Conservation (phyloP, 306 rosid genomes). For the Malus fusca region DNA sequence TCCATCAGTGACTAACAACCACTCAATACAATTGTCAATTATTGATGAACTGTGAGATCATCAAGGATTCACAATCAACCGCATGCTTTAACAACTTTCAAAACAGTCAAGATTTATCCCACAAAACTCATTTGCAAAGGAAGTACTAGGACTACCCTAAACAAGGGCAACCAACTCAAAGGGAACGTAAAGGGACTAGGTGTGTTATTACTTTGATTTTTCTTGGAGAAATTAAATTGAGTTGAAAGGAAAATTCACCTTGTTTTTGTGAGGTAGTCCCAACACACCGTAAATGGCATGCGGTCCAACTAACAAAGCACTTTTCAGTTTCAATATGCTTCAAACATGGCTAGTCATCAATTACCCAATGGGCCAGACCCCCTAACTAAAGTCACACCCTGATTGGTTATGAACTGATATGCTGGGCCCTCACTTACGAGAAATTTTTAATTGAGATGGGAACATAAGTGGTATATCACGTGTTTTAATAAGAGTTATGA, state of each 20-base stretch:
- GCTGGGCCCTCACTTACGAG: background rate
- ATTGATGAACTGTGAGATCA: too few relatives aligned
- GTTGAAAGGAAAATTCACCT: background rate
- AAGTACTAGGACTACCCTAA: too few relatives aligned
- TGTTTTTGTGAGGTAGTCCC: background rate
- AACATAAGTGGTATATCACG: fast-evolving
- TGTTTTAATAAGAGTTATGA: too few relatives aligned
- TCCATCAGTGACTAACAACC: too few relatives aligned
- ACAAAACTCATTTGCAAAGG: background rate
- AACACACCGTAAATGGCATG: background rate
- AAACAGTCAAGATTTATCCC: background rate
- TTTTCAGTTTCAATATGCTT: background rate
- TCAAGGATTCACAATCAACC: too few relatives aligned
- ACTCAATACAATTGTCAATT: background rate
- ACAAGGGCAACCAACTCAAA: too few relatives aligned
- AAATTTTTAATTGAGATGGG: too few relatives aligned
- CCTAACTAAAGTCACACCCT: background rate
- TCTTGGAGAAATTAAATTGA: background rate
- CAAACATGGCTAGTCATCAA: background rate
- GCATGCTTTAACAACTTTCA: background rate
- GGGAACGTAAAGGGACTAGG: background rate
- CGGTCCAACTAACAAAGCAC: background rate
- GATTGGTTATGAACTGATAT: conserved; percentile 7
- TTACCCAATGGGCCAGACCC: background rate
- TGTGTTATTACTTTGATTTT: background rate